These are phyloP conservation scores for Heliamphora ciliata DNA, from an alignment of 179 eudicot species.

Conservation along the genomic window DNA sequence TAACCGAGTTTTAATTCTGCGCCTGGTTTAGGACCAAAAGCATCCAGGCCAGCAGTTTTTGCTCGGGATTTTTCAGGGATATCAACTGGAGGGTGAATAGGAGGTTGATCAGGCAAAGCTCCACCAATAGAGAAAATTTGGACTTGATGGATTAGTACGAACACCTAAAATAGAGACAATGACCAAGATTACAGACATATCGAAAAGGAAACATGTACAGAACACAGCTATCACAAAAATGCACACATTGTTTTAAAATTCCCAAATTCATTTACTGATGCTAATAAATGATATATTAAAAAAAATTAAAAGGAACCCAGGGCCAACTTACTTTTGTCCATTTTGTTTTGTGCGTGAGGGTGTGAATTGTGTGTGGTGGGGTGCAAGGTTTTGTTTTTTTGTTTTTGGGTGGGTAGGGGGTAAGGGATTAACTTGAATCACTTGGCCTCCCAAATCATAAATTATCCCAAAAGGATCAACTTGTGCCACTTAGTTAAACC, in stretches of 20 bases:
- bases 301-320: too few relatives aligned
- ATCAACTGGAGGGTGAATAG: slow-evolving; percentile 36
- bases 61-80: slow-evolving; percentile 51
- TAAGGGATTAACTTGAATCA: too few relatives aligned
- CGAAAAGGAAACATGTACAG: neutral
- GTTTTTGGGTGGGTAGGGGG: too few relatives aligned
- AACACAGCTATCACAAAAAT: neutral
- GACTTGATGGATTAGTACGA: slow-evolving; percentile 79
- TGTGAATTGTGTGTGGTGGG: too few relatives aligned
- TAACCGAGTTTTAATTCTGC: slow-evolving; percentile 68
- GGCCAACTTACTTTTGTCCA: too few relatives aligned
- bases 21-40: slow-evolving; percentile 56
- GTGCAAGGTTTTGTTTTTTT: too few relatives aligned
- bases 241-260: neutral
- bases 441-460: too few relatives aligned
- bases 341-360: too few relatives aligned
- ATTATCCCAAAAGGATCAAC: neutral
- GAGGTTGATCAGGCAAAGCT: slow-evolving; percentile 68
- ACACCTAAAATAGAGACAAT: slow-evolving; percentile 39
- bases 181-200: neutral
- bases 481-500: neutral
- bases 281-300: neutral
- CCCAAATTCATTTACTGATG: neutral
- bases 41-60: slow-evolving; percentile 46
- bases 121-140: slow-evolving; percentile 62